Percentiles rank a stretch among this genome's conserved stretches.
phyloP scores from a whole-genome alignment of 2,329 filamentous ascomycete species.

The Fusarium albosuccineum region DNA sequence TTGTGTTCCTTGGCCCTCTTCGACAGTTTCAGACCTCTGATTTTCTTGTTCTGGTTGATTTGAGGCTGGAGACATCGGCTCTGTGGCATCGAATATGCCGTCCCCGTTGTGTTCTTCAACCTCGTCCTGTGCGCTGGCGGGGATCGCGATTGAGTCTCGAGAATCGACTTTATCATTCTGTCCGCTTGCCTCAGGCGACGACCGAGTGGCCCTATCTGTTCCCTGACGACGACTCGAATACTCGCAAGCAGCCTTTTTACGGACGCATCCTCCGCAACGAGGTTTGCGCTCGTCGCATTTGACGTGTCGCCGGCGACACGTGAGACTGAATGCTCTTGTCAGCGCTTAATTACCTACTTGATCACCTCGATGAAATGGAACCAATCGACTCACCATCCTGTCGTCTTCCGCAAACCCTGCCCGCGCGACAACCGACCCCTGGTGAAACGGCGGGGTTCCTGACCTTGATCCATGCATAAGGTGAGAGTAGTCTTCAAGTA shows the following conservation, averaged over 20 bases:
- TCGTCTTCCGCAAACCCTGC: conserved; percentile 32
- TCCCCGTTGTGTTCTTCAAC: background rate
- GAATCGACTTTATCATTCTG: background rate
- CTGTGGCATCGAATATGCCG: background rate
- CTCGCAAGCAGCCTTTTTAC: conserved; percentile 37
- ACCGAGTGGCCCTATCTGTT: background rate
- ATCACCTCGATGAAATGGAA: no score
- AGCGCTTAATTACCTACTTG: background rate
- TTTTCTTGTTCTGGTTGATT: background rate
- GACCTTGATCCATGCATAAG: conserved; percentile 69
- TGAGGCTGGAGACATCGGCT: background rate
- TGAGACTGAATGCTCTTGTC: conserved; percentile 9
- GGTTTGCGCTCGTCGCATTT: conserved; percentile 29
- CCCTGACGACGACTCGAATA: background rate
- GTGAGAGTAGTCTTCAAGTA: conserved; percentile 65
- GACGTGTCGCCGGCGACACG: conserved; percentile 28
- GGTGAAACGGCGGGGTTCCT: conserved; percentile 19
- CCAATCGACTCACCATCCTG: conserved; percentile 21
- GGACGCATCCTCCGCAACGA: conserved; percentile 29
- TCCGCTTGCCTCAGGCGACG: background rate
- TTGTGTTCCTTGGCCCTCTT: background rate
- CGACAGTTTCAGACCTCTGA: background rate
- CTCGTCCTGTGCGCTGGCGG: no score
- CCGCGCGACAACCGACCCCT: conserved; percentile 23
- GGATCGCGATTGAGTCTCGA: background rate